Percentiles rank a stretch among this genome's conserved stretches.
phyloP scores from a whole-genome alignment of 1,284 basidiomycete species.

The Peniophora sp. region DNA sequence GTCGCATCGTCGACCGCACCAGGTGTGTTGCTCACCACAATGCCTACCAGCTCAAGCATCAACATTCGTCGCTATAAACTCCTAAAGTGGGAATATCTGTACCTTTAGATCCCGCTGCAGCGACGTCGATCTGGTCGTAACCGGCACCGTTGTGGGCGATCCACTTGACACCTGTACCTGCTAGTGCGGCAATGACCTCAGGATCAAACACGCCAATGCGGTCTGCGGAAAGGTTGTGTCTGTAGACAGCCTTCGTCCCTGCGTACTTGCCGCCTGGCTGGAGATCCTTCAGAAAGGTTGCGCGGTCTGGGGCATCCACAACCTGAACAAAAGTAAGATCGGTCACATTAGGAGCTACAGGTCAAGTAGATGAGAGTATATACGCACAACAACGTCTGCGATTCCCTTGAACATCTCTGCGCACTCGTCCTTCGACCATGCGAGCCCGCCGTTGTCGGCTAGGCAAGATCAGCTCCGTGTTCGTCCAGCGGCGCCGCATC shows the following conservation, averaged over 20 bases:
- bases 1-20: constrained; percentile 89
- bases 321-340: constrained; percentile 8
- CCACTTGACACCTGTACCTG: constrained; percentile 60
- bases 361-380: constrained; percentile 21
- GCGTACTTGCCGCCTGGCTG: constrained; percentile 66
- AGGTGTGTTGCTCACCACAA: constrained; percentile 86
- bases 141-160: constrained; percentile 93
- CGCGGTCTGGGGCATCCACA: constrained; percentile 59
- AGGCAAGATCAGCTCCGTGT: no score
- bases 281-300: constrained; percentile 63
- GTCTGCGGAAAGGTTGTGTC: constrained; percentile 60
- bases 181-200: constrained; percentile 65
- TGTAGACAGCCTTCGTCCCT: constrained; percentile 72
- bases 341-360: neutral
- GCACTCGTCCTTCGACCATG: constrained; percentile 77
- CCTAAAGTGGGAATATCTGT: constrained; percentile 9
- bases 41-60: constrained; percentile 34
- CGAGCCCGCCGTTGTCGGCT: constrained; percentile 45
- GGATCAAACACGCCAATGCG: constrained; percentile 74
- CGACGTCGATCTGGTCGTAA: constrained; percentile 81
- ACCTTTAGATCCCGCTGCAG: constrained; percentile 67
- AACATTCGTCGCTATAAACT: constrained; percentile 1
- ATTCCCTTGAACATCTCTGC: constrained; percentile 56
- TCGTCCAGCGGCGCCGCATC: no score
- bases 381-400: constrained; percentile 70